Base-by-base conservation (phyloP, 1,139 yeast species). In the Yamadazyma membranifaciens region DNA sequence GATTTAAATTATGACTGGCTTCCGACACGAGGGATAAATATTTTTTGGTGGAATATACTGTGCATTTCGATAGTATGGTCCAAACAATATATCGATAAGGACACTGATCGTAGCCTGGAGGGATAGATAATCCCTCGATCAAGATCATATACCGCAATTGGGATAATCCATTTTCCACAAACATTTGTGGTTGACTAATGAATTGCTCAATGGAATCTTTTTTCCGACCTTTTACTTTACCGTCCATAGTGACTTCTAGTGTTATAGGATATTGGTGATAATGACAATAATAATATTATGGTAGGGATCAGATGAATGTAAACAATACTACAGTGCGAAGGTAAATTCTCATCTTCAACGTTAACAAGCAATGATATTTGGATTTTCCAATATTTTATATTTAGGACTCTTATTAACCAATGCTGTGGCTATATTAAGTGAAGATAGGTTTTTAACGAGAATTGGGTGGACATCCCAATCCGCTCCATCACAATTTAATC, bases 11-110 rank as follows among this genome's bases (percentile, higher is more conserved):
- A 4, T 78, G 71, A 2, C 86, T 80, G 0, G 89, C 88, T 29
- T 67, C 62, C 10, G 70, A 59, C 1, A 89, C 73, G 22, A 86
- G 62, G 10, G 71, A 63, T 26, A 80, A 45, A 57, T 89, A 89
- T 33, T 68, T 60, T 16, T 70, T 67, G 1, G 80, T 65, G 7
- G 80, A 69, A 35, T 75, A 70, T 31, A 86, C 83, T 2, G 83
- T 78, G 0, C 80, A 81, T 34, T 88, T 70, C 17, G 84, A 67
- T 16, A 89, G 67, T 14, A 89, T 83, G 2, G 92, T 78, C 97
- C 97, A 89, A 2, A 87, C 87, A 47, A 84, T 82, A 15, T 79
- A 67, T 44, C 97, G 63, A 55, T 87, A 82, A 1, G 94, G 81
- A 54, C 91, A 66, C 58, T 56, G 70, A 56, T 54, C 77, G 57